Percentiles rank a stretch among this genome's conserved stretches.
Conservation (phyloP, 768 basidiomycete species). For the Lactarius deliciosus region DNA sequence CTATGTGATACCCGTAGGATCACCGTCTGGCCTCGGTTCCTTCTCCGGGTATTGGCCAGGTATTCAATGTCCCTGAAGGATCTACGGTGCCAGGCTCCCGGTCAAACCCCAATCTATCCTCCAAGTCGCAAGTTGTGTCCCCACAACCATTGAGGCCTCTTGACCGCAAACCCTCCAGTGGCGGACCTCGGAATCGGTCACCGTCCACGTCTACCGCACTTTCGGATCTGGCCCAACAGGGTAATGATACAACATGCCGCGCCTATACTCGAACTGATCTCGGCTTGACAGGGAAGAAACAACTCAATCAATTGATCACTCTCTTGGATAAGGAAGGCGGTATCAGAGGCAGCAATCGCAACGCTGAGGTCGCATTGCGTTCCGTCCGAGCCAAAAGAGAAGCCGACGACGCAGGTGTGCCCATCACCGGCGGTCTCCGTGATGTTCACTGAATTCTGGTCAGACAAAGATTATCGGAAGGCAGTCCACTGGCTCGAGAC, state of each 20-base stretch:
- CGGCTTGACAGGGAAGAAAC: slow-evolving; percentile 65
- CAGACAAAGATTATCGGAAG: slow-evolving; percentile 88
- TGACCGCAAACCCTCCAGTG: slow-evolving; percentile 69
- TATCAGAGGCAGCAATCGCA: slow-evolving; percentile 52
- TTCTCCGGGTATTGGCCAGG: slow-evolving; percentile 37
- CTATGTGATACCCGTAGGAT: slow-evolving; percentile 47
- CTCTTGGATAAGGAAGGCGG: slow-evolving; percentile 74
- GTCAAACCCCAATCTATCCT: slow-evolving; percentile 46
- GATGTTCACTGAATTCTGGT: slow-evolving; percentile 11
- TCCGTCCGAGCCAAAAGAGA: slow-evolving; percentile 84
- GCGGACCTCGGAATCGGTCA: slow-evolving; percentile 65
- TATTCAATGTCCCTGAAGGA: slow-evolving; percentile 35
- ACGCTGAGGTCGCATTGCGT: slow-evolving; percentile 65
- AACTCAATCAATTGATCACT: slow-evolving; percentile 82
- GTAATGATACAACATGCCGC: slow-evolving; percentile 36
- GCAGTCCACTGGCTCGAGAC: slow-evolving; percentile 94
- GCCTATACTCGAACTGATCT: slow-evolving; percentile 1
- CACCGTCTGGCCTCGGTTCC: slow-evolving; percentile 54
- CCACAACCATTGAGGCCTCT: slow-evolving; percentile 76
- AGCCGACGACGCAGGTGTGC: slow-evolving; percentile 83
- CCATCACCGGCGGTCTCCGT: background rate
- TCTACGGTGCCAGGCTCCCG: slow-evolving; percentile 41
- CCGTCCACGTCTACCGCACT: slow-evolving; percentile 82
- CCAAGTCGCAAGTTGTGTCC: slow-evolving; percentile 57
- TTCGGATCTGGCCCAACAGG: slow-evolving; percentile 86